Conservation (phyloP, 2,329 filamentous ascomycete genomes). For the Ophiostoma sp. region DNA sequence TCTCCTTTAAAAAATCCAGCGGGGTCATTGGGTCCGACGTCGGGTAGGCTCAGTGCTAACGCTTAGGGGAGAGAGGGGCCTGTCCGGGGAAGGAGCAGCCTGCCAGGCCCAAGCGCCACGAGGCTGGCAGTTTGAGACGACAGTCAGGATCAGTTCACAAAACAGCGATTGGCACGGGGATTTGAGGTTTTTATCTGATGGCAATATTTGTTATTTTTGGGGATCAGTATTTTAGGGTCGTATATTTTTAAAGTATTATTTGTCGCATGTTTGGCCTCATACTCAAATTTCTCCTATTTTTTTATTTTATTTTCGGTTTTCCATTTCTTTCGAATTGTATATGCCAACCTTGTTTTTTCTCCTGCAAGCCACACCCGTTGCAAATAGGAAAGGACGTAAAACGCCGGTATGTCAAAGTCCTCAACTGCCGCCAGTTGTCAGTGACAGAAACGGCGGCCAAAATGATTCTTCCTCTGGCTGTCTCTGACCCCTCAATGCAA, state of each 20-base stretch:
- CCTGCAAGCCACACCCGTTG: neutral
- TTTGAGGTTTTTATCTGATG: neutral
- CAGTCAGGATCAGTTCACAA: neutral
- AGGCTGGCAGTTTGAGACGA: slow-evolving; percentile 5
- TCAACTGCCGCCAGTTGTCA: neutral
- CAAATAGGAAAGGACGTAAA: neutral
- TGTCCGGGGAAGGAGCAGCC: slow-evolving; percentile 13
- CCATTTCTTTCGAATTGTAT: neutral
- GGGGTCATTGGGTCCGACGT: slow-evolving; percentile 25
- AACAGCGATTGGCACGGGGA: neutral
- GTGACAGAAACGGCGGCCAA: neutral
- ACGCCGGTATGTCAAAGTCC: neutral
- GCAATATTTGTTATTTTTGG: neutral
- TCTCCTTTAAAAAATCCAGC: neutral
- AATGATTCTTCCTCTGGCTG: neutral
- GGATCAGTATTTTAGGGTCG: neutral
- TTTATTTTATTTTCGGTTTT: neutral
- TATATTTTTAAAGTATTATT: neutral
- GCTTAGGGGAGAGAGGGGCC: neutral
- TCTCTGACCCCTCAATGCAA: neutral
- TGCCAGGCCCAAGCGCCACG: slow-evolving; percentile 9
- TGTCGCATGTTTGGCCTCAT: neutral
- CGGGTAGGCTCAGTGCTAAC: slow-evolving; percentile 17
- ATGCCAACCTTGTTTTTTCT: neutral
- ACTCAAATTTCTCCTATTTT: neutral